Evolutionary conservation across 805 yeast genomes (phyloP), one percentile per base, ranked within the genome.

Genomic region (Monosporozyma solicola): DNA sequence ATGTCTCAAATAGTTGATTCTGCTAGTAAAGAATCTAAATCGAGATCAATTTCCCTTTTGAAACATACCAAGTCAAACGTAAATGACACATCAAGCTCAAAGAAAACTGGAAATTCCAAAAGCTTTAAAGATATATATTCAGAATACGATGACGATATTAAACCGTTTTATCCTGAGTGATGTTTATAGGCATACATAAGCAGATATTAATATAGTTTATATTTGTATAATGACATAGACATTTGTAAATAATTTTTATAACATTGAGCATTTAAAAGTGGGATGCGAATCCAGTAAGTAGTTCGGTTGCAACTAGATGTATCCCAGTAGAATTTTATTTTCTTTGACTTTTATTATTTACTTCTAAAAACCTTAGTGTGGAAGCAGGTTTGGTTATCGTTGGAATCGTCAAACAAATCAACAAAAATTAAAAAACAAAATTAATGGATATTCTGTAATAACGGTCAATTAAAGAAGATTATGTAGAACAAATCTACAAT

Each of bases 1-100:
- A 61, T 63, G 48, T 52, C 61, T 2, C 55, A 56, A 41, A 44
- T 63, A 15, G 45, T 61, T 20, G 55, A 54, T 16, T 49, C 55
- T 44, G 58, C 56, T 24, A 50, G 35, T 11, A 50, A 41, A 9
- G 41, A 20, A 3, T 15, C 51, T n/a, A 41, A 52, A 16, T 24
- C 54, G n/a, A 47, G 39, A 48, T 39, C 54, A 16, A n/a, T 46
- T 20, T 47, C 56, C 5, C n/a, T 51, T 31, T 25, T 48, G 10
- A 39, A 52, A 27, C 41, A 54, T 24, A 39, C 48, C 11, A 32
- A 35, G 7, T 48, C 55, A 20, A 11, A 32, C 11, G 16, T 31
- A 5, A 6, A 16, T 3, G 16, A 35, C 7, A 11, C 37, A 4
- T 10, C 25, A 16, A 24, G 37, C 9, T 9, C 10, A 13, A 20